Conservation (phyloP, 169 alveolate species). For the Babesia bigemina region DNA sequence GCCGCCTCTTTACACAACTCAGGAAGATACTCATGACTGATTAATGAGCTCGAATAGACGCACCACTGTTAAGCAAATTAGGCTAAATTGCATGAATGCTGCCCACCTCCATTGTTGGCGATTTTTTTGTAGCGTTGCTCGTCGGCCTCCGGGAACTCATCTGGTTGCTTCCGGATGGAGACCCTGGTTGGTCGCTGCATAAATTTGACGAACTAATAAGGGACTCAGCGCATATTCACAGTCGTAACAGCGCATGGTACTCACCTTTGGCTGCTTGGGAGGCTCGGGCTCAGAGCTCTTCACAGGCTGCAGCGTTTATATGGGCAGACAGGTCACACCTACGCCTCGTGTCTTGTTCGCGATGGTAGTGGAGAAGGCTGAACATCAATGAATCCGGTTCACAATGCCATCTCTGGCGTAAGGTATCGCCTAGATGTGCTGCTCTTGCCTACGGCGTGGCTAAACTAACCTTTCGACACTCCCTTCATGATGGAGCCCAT, state of each 20-base stretch:
- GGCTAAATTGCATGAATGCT: neutral
- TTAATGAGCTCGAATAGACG: conserved; percentile 24
- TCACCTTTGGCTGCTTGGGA: conserved; percentile 6
- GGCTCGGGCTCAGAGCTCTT: neutral
- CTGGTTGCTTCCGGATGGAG: conserved; percentile 21
- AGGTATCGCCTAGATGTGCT: neutral
- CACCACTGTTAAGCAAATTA: neutral
- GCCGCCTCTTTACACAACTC: no score
- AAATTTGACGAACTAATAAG: neutral
- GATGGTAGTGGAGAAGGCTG: conserved; percentile 29
- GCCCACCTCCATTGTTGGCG: conserved; percentile 38
- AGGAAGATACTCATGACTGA: conserved; percentile 15
- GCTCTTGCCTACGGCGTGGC: neutral
- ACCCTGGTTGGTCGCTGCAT: conserved; percentile 11
- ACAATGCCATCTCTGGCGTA: neutral
- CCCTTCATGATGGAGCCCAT: conserved; percentile 44
- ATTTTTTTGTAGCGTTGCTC: conserved; percentile 22
- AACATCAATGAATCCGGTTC: neutral
- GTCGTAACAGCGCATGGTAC: neutral
- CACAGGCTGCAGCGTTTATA: neutral
- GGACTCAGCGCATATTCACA: neutral
- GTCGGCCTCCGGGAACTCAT: conserved; percentile 24
- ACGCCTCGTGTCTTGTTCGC: conserved; percentile 14
- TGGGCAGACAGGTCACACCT: neutral
- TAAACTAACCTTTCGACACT: conserved; percentile 26